Base-by-base conservation (phyloP, 2,329 filamentous ascomycete genomes). In the Cercospora sp. region DNA sequence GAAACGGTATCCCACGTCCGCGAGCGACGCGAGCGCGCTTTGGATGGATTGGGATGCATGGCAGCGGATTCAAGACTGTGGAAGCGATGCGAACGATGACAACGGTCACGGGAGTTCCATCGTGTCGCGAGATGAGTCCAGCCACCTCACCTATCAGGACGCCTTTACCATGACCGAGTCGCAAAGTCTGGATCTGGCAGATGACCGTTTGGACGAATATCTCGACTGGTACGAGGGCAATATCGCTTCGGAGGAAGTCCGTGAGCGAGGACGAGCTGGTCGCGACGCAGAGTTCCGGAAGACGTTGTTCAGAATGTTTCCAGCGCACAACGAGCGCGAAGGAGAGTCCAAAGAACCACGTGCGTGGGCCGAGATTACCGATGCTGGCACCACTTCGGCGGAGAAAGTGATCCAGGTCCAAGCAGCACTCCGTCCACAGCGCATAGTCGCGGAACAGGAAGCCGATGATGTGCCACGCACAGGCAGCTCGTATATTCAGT, bases 201-300 rank as follows among this genome's bases (percentile, higher is more conserved):
- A 83, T 5, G 80, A 84, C 24, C 85, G 90, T 70, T 81, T 94
- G 43, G 91, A 94, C 74, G 86, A 90, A 68, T 94, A 93, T 75
- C 84, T 96, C 79, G 87, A 92, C 78, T 95, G 91, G 89, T 94
- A 91, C 76, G 88, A 91, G 75, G 84, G 85, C 66, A 90, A 85
- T 55, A 91, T 88, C 83, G 79, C 87, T 57, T 82, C 83, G 69
- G 82, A 85, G 66, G 78, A 80, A 62, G 73, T 79, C 16, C 73
- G 78, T 12, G 77, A 79, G 34, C 74, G 76, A 10, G 77, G 75
- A 13, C 73, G 75, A 24, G 70, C 73, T 66, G 74, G 71, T 24
- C 64, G 71, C 45, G 77, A 79, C 26, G 78, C 78, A 37, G 80
- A 82, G 30, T 83, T 82, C 69, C 75, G 78, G 37, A 75, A 76